A percentile compares a stretch with the other conserved stretches of the same genome.
phyloP scores from a whole-genome alignment of 2,329 filamentous ascomycete genomes.

The Fusarium buharicum region DNA sequence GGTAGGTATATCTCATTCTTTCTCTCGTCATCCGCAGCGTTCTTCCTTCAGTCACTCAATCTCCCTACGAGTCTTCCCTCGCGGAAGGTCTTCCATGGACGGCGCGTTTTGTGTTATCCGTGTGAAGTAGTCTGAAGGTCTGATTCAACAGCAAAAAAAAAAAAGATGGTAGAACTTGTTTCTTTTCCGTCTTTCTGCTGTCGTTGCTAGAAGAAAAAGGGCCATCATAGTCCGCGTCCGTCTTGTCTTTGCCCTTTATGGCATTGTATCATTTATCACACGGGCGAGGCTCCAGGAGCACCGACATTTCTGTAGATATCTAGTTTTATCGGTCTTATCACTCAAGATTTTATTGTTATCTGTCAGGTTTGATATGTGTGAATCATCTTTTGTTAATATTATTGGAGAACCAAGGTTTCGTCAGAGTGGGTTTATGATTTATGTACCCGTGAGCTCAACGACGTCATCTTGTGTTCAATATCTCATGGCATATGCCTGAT shows the following conservation, averaged over 20 bases:
- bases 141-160: constrained; percentile 16
- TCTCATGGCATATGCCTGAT: not conserved
- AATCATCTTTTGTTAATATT: not conserved
- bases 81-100: constrained; percentile 50
- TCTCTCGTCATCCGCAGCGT: constrained; percentile 39
- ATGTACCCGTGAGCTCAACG: constrained; percentile 15
- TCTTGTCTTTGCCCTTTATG: constrained; percentile 40
- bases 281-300: constrained; percentile 63
- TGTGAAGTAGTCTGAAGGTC: constrained; percentile 51
- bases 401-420: constrained; percentile 21
- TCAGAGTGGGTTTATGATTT: constrained; percentile 31
- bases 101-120: constrained; percentile 52
- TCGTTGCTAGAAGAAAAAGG: constrained; percentile 59
- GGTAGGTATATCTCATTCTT: constrained; percentile 16
- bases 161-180: constrained; percentile 2
- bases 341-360: not conserved
- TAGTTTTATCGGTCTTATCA: not conserved
- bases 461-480: constrained; percentile 28
- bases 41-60: constrained; percentile 48
- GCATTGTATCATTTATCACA: constrained; percentile 48
- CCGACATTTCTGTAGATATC: constrained; percentile 52
- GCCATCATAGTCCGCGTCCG: constrained; percentile 66
- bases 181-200: constrained; percentile 19
- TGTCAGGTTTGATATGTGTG: too few species aligned
- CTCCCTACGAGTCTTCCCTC: constrained; percentile 49